Percentiles rank a stretch among this genome's conserved stretches.
Evolutionary conservation across 2,329 filamentous ascomycete genomes (phyloP).

Genomic region (Dendryphion nanum): DNA sequence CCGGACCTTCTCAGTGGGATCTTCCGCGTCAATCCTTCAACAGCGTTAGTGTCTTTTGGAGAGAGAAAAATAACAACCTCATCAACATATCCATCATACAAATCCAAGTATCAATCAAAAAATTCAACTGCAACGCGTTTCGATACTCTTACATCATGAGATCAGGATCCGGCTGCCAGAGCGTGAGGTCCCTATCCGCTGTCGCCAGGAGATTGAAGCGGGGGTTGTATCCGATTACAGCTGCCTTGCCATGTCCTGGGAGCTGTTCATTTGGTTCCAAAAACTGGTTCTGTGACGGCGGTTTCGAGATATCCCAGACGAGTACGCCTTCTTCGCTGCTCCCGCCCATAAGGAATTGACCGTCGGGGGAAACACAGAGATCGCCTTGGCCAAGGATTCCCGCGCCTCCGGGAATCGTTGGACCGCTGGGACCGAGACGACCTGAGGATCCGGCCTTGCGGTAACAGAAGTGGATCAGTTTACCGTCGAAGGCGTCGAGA

Average conservation of each 20-base stretch:
- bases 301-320: constrained; percentile 75
- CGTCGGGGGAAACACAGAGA: constrained; percentile 86
- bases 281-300: constrained; percentile 54
- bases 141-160: constrained; percentile 27
- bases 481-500: constrained; percentile 88
- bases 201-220: constrained; percentile 89
- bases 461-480: constrained; percentile 69
- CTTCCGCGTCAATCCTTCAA: too few species aligned
- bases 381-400: constrained; percentile 61
- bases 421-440: constrained; percentile 50
- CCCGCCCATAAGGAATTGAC: constrained; percentile 84
- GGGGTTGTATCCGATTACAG: constrained; percentile 83
- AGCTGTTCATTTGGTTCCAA: constrained; percentile 64
- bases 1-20: too few species aligned
- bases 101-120: too few species aligned
- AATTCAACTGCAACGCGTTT: too few species aligned
- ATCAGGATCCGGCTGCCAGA: constrained; percentile 51
- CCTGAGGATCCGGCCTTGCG: constrained; percentile 47
- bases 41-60: too few species aligned
- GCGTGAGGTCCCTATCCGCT: constrained; percentile 72
- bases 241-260: constrained; percentile 62
- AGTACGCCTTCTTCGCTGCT: constrained; percentile 67
- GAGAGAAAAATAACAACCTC: too few species aligned
- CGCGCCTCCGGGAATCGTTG: constrained; percentile 42
- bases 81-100: too few species aligned